phyloP scores from a whole-genome alignment of 2,329 filamentous ascomycete species.

The Fusarium tupiense region DNA sequence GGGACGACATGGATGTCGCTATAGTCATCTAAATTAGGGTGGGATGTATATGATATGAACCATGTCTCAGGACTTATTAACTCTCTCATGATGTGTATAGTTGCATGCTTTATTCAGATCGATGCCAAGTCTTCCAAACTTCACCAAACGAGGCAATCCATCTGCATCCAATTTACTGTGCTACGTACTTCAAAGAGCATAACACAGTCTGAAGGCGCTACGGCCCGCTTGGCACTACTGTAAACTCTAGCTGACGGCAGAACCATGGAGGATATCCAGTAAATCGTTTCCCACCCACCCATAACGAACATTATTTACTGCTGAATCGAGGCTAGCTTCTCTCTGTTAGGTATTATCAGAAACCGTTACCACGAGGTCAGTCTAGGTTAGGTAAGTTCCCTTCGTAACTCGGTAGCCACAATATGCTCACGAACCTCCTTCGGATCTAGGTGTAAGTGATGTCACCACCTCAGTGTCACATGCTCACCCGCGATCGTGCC shows the following conservation, averaged over 20 bases:
- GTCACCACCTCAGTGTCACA: conserved; percentile 38
- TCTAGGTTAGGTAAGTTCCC: background rate
- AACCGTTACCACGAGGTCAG: background rate
- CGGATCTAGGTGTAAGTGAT: conserved; percentile 29
- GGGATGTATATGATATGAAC: background rate
- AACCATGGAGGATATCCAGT: conserved; percentile 8
- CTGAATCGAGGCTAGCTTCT: conserved; percentile 4
- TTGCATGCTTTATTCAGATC: background rate
- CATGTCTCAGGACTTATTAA: background rate
- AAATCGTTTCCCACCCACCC: background rate
- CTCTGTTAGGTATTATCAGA: background rate
- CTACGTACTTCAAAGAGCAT: background rate
- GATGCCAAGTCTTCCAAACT: background rate
- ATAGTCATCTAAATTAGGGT: background rate
- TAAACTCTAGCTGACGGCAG: conserved; percentile 9
- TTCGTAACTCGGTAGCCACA: background rate
- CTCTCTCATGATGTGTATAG: background rate
- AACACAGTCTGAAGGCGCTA: conserved; percentile 8
- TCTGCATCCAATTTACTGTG: background rate
- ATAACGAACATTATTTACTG: background rate
- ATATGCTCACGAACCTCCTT: background rate
- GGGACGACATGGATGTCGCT: background rate
- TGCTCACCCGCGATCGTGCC: conserved; percentile 24
- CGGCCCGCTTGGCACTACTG: conserved; percentile 33
- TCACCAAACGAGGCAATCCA: conserved; percentile 8